Base-by-base conservation (phyloP, 495 filamentous ascomycete species). In the Coniosporium apollinis region DNA sequence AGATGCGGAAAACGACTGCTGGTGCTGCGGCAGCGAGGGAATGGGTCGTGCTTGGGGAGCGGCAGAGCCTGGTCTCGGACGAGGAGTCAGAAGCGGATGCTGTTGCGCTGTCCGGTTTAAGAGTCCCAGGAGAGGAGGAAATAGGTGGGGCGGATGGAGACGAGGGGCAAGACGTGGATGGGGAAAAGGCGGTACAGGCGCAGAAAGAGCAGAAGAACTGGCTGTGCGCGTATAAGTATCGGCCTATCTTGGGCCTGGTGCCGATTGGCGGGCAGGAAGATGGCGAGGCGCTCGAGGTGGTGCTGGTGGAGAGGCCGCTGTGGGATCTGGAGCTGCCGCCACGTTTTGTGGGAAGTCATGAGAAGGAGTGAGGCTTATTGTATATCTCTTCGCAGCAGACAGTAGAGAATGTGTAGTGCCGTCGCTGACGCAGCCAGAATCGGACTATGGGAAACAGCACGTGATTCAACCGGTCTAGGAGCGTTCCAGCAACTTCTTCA, bases 201-300 rank as follows among this genome's bases (percentile, higher is more conserved):
- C 26, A 18, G 61, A 67, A 37, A 50, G 60, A 24, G 51, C 47
- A 58, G 38, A 52, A 54, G 11, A 57, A 61, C 15, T 76, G 66
- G 46, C 96, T 84, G 85, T 70, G 69, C 43, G 87, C 84, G 6
- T 82, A 79, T 57, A 86, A 89, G 50, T 99, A 94, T 52, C 65
- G 84, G 38, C 79, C 85, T 6, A 83, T 99, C 40, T 57, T 99
- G 44, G 89, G 86, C 3, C 78, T 96, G 19, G 77, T 87, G 10
- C 74, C 78, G 13, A 57, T 97, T 17, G 60, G 61, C 13, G 45
- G 44, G 15, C 53, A 39, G 16, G 54, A 41, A 13, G 34, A 14
- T 41, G 38, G 35, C 11, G 43, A 49, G 14, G 38, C 59, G 4
- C 56, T 86, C 5, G 87, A 94, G 53, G 80, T 94, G 11, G 86